Conservation (phyloP, 2,329 filamentous ascomycete species). For the Ophiocordyceps camponoti-rufipedis region DNA sequence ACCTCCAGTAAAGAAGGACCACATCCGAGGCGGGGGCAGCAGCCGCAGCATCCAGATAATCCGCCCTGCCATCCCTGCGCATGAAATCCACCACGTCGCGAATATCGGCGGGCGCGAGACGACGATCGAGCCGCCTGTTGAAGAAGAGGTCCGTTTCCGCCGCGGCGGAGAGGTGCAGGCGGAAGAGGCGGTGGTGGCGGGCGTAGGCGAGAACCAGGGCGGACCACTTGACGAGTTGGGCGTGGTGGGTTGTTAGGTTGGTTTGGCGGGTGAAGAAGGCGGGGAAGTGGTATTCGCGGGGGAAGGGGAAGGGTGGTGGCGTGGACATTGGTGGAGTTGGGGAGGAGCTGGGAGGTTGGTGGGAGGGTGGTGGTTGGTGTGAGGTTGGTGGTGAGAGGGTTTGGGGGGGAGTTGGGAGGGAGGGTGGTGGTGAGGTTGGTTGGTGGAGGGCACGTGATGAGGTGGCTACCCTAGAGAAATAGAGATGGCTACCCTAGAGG, state of each 20-base stretch:
- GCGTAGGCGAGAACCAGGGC: constrained; percentile 70
- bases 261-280: constrained; percentile 74
- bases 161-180: constrained; percentile 44
- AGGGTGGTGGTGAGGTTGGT: neutral
- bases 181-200: constrained; percentile 57
- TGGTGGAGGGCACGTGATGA: no score
- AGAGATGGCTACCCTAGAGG: no score
- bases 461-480: no score
- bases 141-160: constrained; percentile 36
- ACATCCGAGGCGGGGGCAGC: constrained; percentile 17
- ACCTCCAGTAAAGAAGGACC: constrained; percentile 69
- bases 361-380: no score
- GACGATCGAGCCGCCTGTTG: constrained; percentile 34
- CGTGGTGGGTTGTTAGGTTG: constrained; percentile 53
- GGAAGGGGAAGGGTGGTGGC: constrained; percentile 29
- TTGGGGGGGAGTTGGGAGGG: neutral
- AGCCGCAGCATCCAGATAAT: constrained; percentile 36
- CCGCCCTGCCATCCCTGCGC: constrained; percentile 39
- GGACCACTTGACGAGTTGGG: constrained; percentile 76
- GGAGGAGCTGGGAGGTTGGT: neutral
- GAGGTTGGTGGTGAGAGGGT: neutral
- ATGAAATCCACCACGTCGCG: constrained; percentile 41
- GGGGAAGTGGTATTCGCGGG: constrained; percentile 55
- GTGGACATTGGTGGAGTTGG: neutral
- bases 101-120: constrained; percentile 30